Evolutionary conservation across 1,284 basidiomycete species (phyloP).

Genomic region (Cystobasidium sp.): DNA sequence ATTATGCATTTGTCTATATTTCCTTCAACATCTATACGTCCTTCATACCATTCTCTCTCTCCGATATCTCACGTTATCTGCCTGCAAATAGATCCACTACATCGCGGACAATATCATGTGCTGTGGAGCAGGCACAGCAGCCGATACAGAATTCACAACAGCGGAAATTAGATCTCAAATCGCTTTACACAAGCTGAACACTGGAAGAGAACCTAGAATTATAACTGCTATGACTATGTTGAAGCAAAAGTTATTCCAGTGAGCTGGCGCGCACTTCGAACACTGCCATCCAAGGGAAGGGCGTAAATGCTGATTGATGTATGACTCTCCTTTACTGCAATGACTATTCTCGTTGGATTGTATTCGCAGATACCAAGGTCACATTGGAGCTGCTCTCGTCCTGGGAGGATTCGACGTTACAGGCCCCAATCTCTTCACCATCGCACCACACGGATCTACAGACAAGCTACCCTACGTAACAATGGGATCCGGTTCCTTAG

Average conservation of each 20-base stretch:
- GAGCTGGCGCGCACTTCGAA: conserved; percentile 53
- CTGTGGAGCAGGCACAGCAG: conserved; percentile 97
- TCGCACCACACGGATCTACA: conserved; percentile 95
- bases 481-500: conserved; percentile 94
- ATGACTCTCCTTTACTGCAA: not conserved
- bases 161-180: conserved; percentile 92
- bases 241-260: conserved; percentile 82
- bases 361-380: conserved; percentile 77
- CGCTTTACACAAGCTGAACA: conserved; percentile 82
- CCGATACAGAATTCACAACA: conserved; percentile 87
- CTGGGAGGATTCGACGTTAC: conserved; percentile 94
- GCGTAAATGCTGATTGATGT: conserved; percentile 13
- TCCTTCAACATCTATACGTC: no score
- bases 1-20: no score
- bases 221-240: conserved; percentile 99
- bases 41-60: no score
- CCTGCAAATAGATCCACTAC: conserved; percentile 97
- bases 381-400: conserved; percentile 93
- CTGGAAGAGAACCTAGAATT: conserved; percentile 83
- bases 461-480: conserved; percentile 99
- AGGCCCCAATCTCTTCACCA: conserved; percentile 93
- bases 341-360: not conserved
- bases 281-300: not conserved
- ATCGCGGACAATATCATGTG: conserved; percentile 92
- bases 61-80: no score